Conservation (phyloP, 257 asterid species). For the Nicotiana tabacum region DNA sequence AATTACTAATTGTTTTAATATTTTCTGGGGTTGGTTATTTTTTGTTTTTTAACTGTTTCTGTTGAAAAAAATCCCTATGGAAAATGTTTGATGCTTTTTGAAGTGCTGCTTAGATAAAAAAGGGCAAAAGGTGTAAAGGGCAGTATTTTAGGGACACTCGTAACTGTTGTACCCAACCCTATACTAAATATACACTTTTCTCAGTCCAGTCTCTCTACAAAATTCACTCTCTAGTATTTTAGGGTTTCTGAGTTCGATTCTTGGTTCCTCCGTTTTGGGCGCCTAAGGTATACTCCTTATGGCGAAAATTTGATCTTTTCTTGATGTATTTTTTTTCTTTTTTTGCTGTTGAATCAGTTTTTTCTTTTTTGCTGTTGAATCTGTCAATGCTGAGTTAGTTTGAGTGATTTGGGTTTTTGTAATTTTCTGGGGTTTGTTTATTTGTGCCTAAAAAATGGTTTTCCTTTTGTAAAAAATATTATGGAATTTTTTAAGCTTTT, state of each 20-base stretch:
- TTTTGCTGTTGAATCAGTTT: not conserved
- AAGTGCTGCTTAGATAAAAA: not conserved
- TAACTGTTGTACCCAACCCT: not conserved
- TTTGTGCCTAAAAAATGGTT: not conserved
- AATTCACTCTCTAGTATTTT: not conserved
- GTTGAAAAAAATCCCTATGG: no score
- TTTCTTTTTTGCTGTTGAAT: not conserved
- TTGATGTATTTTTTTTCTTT: not conserved
- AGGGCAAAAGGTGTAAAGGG: not conserved
- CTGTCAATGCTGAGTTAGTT: not conserved
- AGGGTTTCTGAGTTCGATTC: not conserved
- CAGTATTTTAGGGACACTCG: not conserved
- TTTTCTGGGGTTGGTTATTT: no score
- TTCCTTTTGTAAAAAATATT: no score
- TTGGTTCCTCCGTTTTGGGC: not conserved
- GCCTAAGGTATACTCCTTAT: not conserved
- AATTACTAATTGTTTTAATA: no score
- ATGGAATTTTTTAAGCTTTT: no score
- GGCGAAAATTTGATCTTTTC: not conserved
- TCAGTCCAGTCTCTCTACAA: not conserved
- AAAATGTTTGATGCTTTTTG: no score
- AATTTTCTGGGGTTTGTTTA: not conserved
- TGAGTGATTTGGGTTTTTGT: not conserved
- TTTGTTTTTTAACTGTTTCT: no score
- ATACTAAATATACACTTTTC: not conserved